Base-by-base conservation (phyloP, 495 filamentous ascomycete species). In the Annulohypoxylon stygium region DNA sequence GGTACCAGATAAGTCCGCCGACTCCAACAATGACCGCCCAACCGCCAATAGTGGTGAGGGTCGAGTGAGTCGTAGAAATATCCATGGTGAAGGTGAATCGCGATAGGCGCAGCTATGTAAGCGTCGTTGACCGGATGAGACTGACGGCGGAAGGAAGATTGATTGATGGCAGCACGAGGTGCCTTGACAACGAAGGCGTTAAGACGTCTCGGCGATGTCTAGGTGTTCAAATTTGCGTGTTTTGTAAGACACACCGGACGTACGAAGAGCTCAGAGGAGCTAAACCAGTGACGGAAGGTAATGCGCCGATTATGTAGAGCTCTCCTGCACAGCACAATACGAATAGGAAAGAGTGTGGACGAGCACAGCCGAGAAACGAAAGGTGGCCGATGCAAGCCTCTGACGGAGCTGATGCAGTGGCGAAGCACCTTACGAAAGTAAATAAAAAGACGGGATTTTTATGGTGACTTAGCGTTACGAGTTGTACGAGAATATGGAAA, bases 11-110 rank as follows among this genome's bases (percentile, higher is more conserved):
- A 59, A 26, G 30, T 63, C 82, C 88, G 50, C 81, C 80, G 48
- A 87, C 77, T 26, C 83, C 83, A 54, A 90, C 74, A 74, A 91
- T 81, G 75, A 88, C 81, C 58, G 84, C 87, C 89, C 89, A 92
- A 61, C 84, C 83, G 71, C 75, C 78, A 67, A 86, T 73, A 59
- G 84, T 86, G 58, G 84, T 84, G 71, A 82, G 58, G 48, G 75
- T 74, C n/a, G 77, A 79, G 57, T 60, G 75, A 58, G 60, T 74
- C 37, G 73, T 77, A 54, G 74, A 74, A 47, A 76, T 67, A 61
- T 83, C 82, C 84, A 86, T 85, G 73, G 26, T 82, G 70, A 73
- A 33, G 41, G 26, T n/a, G 36, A 58, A 43, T 59, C 25, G 39
- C 36, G 57, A 55, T 25, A n/a, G 16, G 11, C 43, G 47, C 30